Percentiles rank a stretch among this genome's conserved stretches.
Evolutionary conservation across 2,329 filamentous ascomycete genomes (phyloP).

Genomic region (Elsinoe ampelina): DNA sequence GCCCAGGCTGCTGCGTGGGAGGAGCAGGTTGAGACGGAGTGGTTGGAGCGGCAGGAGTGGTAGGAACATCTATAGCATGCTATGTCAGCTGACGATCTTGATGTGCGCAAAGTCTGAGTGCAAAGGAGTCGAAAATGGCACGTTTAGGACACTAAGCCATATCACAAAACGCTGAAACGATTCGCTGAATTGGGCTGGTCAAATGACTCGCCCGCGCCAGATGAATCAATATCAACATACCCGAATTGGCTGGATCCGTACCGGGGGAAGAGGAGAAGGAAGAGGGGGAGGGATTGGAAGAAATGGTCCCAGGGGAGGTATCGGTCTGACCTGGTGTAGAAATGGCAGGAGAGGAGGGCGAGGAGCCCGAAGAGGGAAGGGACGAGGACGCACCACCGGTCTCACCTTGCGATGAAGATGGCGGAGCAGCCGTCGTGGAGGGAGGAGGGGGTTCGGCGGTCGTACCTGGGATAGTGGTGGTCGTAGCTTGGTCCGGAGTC

Average conservation of each 20-base stretch:
- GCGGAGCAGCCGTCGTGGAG: conserved; percentile 18
- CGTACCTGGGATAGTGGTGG: conserved; percentile 12
- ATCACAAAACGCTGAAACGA: conserved; percentile 9
- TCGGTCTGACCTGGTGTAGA: conserved; percentile 12
- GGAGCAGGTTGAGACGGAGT: not conserved
- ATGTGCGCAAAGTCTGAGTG: not conserved
- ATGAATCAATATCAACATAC: conserved; percentile 13
- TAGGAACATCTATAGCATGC: not conserved
- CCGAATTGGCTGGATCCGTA: conserved; percentile 14
- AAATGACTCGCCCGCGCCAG: conserved; percentile 15
- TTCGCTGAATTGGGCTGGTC: conserved; percentile 9
- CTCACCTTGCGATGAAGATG: conserved; percentile 18
- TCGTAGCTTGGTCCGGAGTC: not conserved
- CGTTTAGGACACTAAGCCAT: not conserved
- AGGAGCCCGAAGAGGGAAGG: conserved; percentile 15
- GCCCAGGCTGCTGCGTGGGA: not conserved
- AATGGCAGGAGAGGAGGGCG: conserved; percentile 15
- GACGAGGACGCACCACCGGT: conserved; percentile 14
- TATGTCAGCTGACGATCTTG: not conserved
- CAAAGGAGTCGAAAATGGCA: not conserved
- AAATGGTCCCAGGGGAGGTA: conserved; percentile 16
- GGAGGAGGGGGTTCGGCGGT: conserved; percentile 19
- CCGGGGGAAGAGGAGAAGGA: conserved; percentile 11
- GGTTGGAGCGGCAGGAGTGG: conserved; percentile 11
- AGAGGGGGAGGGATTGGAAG: conserved; percentile 13